Base-by-base conservation (phyloP, 352 stramenopile species). In the Phytophthora ohioensis region DNA sequence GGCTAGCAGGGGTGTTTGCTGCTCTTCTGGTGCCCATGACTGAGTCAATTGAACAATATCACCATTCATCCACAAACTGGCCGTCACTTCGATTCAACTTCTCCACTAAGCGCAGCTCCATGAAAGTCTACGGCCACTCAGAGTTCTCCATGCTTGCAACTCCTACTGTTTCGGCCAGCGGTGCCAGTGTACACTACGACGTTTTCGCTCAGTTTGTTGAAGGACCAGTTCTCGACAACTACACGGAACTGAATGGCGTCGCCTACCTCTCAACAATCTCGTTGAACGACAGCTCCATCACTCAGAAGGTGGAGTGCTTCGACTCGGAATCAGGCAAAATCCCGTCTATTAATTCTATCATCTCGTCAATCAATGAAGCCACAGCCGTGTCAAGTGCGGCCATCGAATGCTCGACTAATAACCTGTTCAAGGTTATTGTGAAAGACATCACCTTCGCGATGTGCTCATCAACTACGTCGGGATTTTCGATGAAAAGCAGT, bases 121-220 rank as follows among this genome's bases (percentile, higher is more conserved):
- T 82, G 75, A 36, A 45, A 27, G 31, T 80, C 1, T 58, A 70
- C 42, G 63, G 72, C 5, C 48, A 63, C 5, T 64, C 69, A 17
- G n/a, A 72, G 27, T 73, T 79, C 36, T 54, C 71, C 13, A 67
- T 80, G 12, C 17, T 83, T 8, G 73, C 64, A 1, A 75, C 52
- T 10, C 69, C 65, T 0, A 51, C 67, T n/a, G 39, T 73, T 31
- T 64, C 53, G 3, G 39, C n/a, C 5, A 45, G 47, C 27, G 17
- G 43, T 27, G 13, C 21, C n/a, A 59, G 31, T 11, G 57, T 82
- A 21, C 38, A 62, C 7, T 84, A 76, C 58, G 48, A 80, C 42
- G 56, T 36, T 3, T 17, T 68, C 67, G 38, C 60, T 11, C 32
- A 55, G 1, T 69, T 75, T 15, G 21, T 36, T n/a, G 46, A 75